Conservation (phyloP, 108 stramenopile species). For the Nitzschia sp. region DNA sequence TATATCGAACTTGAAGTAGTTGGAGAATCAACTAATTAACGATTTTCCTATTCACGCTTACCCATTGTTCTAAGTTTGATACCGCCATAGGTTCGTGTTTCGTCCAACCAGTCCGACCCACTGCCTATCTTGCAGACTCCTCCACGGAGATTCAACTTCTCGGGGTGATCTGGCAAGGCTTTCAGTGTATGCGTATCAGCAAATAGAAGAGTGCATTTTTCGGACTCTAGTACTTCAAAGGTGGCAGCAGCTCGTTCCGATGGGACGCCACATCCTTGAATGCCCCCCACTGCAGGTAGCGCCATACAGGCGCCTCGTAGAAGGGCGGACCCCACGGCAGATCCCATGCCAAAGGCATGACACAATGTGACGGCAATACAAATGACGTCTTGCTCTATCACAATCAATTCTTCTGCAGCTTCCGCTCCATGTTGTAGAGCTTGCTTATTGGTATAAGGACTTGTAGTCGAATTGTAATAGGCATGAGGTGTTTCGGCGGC, state of each 20-base stretch:
- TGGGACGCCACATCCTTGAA: constrained; percentile 54
- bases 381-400: constrained; percentile 36
- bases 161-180: constrained; percentile 33
- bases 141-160: constrained; percentile 29
- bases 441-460: constrained; percentile 34
- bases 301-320: constrained; percentile 36
- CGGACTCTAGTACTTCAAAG: constrained; percentile 30
- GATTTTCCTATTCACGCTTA: constrained; percentile 8
- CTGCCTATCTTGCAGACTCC: constrained; percentile 50
- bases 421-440: constrained; percentile 32
- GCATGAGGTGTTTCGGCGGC: constrained; percentile 22
- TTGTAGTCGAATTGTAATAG: constrained; percentile 27
- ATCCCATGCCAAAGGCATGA: constrained; percentile 58
- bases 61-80: constrained; percentile 34
- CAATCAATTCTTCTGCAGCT: constrained; percentile 21
- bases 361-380: constrained; percentile 48
- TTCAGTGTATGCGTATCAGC: constrained; percentile 54
- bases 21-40: not conserved
- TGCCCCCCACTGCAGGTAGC: constrained; percentile 48
- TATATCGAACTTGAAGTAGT: too few relatives aligned
- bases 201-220: constrained; percentile 46
- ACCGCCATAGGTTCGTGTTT: constrained; percentile 28
- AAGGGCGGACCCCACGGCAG: constrained; percentile 31
- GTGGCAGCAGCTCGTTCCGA: constrained; percentile 47
- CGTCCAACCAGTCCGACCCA: constrained; percentile 39